Conservation (phyloP, 1,284 basidiomycete species). For the Heterobasidion parviporum region DNA sequence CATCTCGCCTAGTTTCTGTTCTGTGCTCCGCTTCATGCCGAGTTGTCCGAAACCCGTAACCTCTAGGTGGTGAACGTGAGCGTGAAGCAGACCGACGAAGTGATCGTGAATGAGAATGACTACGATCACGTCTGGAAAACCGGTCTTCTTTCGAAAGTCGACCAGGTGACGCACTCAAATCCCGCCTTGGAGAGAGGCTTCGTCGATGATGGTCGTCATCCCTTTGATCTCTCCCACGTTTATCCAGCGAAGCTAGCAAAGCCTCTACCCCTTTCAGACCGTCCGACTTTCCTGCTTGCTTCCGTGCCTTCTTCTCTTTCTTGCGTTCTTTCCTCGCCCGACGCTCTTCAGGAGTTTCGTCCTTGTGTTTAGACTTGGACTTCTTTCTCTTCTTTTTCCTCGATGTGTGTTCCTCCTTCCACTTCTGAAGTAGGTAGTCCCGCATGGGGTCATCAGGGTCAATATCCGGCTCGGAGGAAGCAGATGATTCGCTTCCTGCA, state of each 20-base stretch:
- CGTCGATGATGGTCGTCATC: conserved; percentile 9
- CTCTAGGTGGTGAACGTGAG: background rate
- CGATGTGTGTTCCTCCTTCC: conserved; percentile 54
- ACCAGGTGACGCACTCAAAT: background rate
- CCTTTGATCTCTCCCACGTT: conserved; percentile 5
- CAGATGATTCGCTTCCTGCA: conserved; percentile 54
- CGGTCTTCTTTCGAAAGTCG: background rate
- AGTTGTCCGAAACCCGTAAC: background rate
- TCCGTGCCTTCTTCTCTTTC: conserved; percentile 48
- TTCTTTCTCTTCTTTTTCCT: conserved; percentile 54
- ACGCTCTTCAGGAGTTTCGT: conserved; percentile 76
- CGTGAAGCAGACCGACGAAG: background rate
- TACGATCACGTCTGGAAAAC: background rate
- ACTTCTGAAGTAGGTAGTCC: conserved; percentile 71
- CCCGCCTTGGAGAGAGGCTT: background rate
- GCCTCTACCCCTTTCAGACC: conserved; percentile 42
- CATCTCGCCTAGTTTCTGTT: background rate
- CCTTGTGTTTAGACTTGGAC: conserved; percentile 47
- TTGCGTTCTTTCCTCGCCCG: conserved; percentile 60
- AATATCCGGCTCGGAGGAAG: conserved; percentile 59
- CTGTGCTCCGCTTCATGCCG: background rate
- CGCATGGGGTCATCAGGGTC: conserved; percentile 98
- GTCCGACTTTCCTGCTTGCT: conserved; percentile 28
- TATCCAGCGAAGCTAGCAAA: conserved; percentile 28
- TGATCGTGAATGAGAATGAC: background rate